Base-by-base conservation (phyloP, 1,139 yeast genomes). In the Kluyveromyces marxianus region DNA sequence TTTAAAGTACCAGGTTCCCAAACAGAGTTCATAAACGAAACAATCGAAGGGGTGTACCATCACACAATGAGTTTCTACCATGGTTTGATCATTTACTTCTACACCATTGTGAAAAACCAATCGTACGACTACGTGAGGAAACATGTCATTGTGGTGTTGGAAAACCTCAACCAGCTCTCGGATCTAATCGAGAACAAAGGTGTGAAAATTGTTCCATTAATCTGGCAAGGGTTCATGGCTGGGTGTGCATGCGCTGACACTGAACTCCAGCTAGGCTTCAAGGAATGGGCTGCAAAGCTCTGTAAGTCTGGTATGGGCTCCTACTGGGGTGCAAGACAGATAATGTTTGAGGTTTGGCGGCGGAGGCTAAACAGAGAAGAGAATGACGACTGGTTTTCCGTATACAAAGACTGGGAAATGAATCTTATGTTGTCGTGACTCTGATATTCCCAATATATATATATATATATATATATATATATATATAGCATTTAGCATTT, bases 191-290 rank as follows among this genome's bases (percentile, higher is more conserved):
- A 77, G 10, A 65, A 69, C n/a, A 73, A 72, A 32, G 71, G 75
- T 41, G 81, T 77, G 0, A 74, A 76, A 30, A 81, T 86, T 42
- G 78, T 83, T 35, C 96, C 96, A 3, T 68, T 87, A 35, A 79
- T 87, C 57, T 88, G 95, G 90, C 94, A 86, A 58, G 95, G 94
- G 0, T 88, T 88, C 54, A 83, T 88, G 43, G 92, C 94, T 0
- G 96, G 95, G 0, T 84, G 95, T 58, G 89, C 86, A 52, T 86
- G 94, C 3, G 75, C 76, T 45, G 76, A 82, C 3, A 56, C 66
- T 1, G 71, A 71, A 35, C 65, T 82, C 39, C 92, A 86, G 54
- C 65, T 72, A 51, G 82, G 88, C 32, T 87, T 79, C 66, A 81
- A 79, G 57, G 71, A 74, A 50, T 87, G 95, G 95, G 87, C 92